Percentiles rank a stretch among this genome's conserved stretches.
Evolutionary conservation across 2,329 filamentous ascomycete genomes (phyloP).

Genomic region (Aspergillus texensis): DNA sequence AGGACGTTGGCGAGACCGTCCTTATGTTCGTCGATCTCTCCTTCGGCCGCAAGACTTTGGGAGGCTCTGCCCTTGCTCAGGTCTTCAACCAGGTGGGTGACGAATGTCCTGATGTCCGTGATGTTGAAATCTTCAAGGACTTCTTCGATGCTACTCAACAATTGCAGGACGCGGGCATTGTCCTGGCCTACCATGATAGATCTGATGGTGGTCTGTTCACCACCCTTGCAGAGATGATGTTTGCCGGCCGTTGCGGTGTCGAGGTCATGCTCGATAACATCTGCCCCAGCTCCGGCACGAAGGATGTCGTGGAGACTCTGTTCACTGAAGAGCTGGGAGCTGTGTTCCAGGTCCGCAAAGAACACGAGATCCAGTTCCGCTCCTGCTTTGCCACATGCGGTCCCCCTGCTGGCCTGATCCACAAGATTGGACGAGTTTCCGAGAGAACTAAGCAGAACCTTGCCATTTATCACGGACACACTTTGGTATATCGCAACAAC

Average conservation of each 20-base stretch:
- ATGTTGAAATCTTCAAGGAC: conserved; percentile 78
- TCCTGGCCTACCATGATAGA: conserved; percentile 91
- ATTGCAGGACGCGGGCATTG: conserved; percentile 67
- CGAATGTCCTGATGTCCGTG: conserved; percentile 81
- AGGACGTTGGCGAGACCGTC: conserved; percentile 86
- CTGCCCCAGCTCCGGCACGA: conserved; percentile 60
- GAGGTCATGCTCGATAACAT: conserved; percentile 79
- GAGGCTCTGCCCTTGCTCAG: conserved; percentile 89
- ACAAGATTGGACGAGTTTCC: conserved; percentile 78
- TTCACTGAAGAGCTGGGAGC: conserved; percentile 98
- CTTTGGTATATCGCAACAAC: conserved; percentile 68
- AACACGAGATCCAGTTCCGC: conserved; percentile 81
- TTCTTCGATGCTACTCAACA: conserved; percentile 85
- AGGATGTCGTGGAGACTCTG: conserved; percentile 72
- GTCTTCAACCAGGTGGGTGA: conserved; percentile 84
- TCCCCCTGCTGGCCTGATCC: conserved; percentile 77
- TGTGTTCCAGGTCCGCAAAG: conserved; percentile 89
- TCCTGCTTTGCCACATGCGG: conserved; percentile 90
- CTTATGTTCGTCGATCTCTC: conserved; percentile 92
- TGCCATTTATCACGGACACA: conserved; percentile 71
- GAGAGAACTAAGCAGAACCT: conserved; percentile 71
- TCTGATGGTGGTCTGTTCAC: conserved; percentile 93
- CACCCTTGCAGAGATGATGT: conserved; percentile 95
- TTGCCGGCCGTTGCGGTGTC: conserved; percentile 86
- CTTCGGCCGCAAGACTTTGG: conserved; percentile 75